Evolutionary conservation across 352 stramenopile species (phyloP), one percentile per base, ranked within the genome.

Genomic region (Phytophthora foliorum): DNA sequence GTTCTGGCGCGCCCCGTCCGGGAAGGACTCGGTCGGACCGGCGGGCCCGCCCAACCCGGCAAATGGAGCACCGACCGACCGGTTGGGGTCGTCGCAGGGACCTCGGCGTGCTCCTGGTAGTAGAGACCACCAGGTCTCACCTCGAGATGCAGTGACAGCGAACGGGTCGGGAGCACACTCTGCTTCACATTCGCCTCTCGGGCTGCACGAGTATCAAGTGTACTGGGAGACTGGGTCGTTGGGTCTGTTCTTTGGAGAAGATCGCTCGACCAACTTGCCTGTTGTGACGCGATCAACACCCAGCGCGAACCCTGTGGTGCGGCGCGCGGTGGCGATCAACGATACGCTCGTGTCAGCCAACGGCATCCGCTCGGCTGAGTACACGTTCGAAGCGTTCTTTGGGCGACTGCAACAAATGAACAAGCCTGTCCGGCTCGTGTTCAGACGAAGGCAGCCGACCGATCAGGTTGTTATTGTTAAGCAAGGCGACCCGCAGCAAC

Each of bases 231-330:
- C 86, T 0, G 89, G 89, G 0, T 89, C 86, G 6, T 56, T 96
- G 6, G 89, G 89, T n/a, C 36, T 96, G 24, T 94, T 94, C 59
- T 96, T 96, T 67, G 89, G 84, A 0, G 89, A 96, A 57, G 80
- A 96, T 39, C 78, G 80, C 13, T 39, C 70, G 4, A 92, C 86
- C 0, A 89, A 82, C 13, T 74, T 91, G 14, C 89, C 89, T 0
- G 82, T 96, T n/a, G 83, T 96, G 32, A 96, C 87, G 29, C 76
- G 89, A 14, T 88, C 84, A 1, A 91, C 86, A 42, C 63, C 84
- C 1, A 89, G 75, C 17, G 84, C 88, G 14, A 93, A 91, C 50
- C 75, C 83, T 14, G 74, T 90, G 10, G 84, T 96, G 31, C 78
- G 89, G 48, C 77, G 76, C 13, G 88, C 86, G 57, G 89, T 96